These are phyloP conservation scores for Primulina eburnea DNA, from an alignment of 257 asterid genomes.

Conservation along the genomic window DNA sequence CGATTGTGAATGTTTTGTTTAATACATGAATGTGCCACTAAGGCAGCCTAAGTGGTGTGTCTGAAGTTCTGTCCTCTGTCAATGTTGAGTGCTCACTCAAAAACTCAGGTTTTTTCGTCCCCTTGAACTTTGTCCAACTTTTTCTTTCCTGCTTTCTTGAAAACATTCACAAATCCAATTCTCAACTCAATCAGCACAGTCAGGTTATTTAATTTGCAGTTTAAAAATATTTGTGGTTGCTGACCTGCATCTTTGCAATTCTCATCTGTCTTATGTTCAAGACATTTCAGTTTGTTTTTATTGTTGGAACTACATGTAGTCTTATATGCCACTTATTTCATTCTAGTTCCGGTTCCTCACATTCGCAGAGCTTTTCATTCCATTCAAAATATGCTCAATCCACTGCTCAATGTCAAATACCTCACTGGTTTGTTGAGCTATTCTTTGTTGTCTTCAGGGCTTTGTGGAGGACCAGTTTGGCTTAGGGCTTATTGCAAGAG, in stretches of 20 bases:
- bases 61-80: conserved; percentile 16
- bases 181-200: too few species aligned
- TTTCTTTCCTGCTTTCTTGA: too few species aligned
- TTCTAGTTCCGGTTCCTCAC: conserved; percentile 14
- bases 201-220: too few species aligned
- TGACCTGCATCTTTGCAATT: neutral
- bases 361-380: neutral
- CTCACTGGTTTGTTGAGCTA: conserved; percentile 11
- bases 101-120: neutral
- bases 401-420: neutral
- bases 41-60: conserved; percentile 8
- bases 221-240: too few species aligned
- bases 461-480: conserved; percentile 38
- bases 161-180: too few species aligned
- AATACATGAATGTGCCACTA: conserved; percentile 14
- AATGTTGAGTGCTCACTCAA: neutral
- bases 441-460: conserved; percentile 48
- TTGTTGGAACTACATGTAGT: conserved; percentile 18
- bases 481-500: conserved; percentile 94
- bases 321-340: neutral
- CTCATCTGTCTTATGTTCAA: neutral
- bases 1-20: neutral
- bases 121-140: too few species aligned
- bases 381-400: neutral
- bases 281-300: neutral